Evolutionary conservation across 1,284 basidiomycete species (phyloP), one percentile per base, ranked within the genome.

Genomic region (Tilletiopsis washingtonensis): DNA sequence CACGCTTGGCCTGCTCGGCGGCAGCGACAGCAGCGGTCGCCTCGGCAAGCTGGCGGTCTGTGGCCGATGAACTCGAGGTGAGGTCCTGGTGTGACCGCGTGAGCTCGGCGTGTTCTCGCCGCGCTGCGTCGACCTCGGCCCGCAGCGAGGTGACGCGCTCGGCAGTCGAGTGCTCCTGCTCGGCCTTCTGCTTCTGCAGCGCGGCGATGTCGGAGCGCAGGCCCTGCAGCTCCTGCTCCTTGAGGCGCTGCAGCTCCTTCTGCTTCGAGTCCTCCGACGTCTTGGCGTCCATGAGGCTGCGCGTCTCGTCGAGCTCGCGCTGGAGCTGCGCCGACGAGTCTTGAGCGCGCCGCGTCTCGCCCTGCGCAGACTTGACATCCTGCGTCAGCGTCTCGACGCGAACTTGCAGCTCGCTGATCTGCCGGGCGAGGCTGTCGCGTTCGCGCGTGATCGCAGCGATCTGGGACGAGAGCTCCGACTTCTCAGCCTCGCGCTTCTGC

Each of bases 201-300:
- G 69, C 63, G 29, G 74, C 68, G 29, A 81, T 81, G 66, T 90
- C 84, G 9, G 74, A 74, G n/a, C 91, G 84, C 9, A 96, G 77
- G 24, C 82, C 78, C 1, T 76, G 74, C 17, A 94, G 80, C 73
- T 97, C 91, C 40, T 83, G 80, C 61, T 93, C 90, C 67, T 85
- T 87, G 75, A 86, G 86, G 73, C 84, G 85, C 74, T 90, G 88
- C 1, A 83, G 86, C 71, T 94, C 88, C 43, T 80, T 81, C 21
- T 86, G 82, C 50, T 85, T 84, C 27, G 81, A 84, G 66, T 91
- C 90, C 69, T 94, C 91, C 19, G 83, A 85, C 1, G 83, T 81
- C 75, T 91, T 93, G 4, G 86, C 85, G 47, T 84, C 83, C 77
- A 94, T 82, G 17, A 88, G 74, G 19, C 80, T 77, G 5, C 91